Evolutionary conservation across 768 basidiomycete genomes (phyloP), one percentile per base, ranked within the genome.

Genomic region (Tylopilus sp.): DNA sequence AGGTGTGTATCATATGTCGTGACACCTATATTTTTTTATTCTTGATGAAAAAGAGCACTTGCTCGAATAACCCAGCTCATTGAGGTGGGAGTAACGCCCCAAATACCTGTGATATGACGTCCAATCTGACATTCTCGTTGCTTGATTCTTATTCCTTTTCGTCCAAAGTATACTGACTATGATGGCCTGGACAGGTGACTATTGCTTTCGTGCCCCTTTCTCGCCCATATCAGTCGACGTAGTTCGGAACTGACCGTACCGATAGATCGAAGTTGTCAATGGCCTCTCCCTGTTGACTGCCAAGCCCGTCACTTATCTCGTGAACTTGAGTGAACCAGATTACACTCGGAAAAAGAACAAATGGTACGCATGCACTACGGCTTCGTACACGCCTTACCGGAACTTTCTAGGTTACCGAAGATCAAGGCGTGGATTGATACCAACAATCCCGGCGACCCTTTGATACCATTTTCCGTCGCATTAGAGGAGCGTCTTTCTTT

Each of bases 271-370:
- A 58, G 84, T 92, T 51, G 86, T 97, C 70, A 97, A 97, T 71
- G 72, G 82, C 41, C 84, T 99, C 53, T 81, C 85, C 61, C 85
- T 99, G 24, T 81, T 99, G 50, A 98, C 96, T 17, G 95, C 97
- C 49, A 98, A 98, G 69, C 91, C 96, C 30, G 92, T 98, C 56
- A 97, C 89, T 46, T 99, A 99, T 75, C 87, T 99, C 45, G 94
- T 98, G 74, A 99, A 99, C 74, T 76, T 99, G 43, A 92, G 89
- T 54, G 95, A 98, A 72, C 82, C 83, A 59, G 97, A 99, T 69
- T 99, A 90, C 64, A 74, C 91, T 54, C 86, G 97, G 58, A 98
- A 98, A 74, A 98, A 98, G 84, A 98, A 98, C 78, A 98, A 98
- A 78, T 98, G 97, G 95, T 88, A 53, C 38, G 37, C 31, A 19